phyloP scores from a whole-genome alignment of 495 filamentous ascomycete species.

The Rostrohypoxylon terebratum region DNA sequence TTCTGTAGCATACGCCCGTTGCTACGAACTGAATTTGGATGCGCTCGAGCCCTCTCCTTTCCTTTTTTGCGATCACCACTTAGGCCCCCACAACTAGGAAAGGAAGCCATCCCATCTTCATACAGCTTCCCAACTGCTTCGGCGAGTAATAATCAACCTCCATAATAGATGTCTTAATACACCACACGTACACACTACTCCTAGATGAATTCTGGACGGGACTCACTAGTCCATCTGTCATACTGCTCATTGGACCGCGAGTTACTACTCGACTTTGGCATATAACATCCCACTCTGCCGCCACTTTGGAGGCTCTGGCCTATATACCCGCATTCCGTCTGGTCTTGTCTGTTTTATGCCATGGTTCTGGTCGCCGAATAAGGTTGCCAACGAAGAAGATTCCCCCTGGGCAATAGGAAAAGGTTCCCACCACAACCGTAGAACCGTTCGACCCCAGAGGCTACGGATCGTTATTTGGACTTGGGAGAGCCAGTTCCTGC shows the following conservation, averaged over 20 bases:
- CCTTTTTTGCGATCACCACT: conserved; percentile 40
- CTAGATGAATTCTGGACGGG: conserved; percentile 9
- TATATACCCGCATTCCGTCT: conserved; percentile 10
- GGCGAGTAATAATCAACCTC: conserved; percentile 30
- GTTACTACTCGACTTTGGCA: conserved; percentile 16
- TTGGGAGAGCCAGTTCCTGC: conserved; percentile 12
- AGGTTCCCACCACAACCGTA: conserved; percentile 8
- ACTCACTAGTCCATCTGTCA: conserved; percentile 12
- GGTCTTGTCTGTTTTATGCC: conserved; percentile 2
- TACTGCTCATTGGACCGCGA: conserved; percentile 16
- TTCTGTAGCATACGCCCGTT: conserved; percentile 31
- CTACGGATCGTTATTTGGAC: conserved; percentile 6
- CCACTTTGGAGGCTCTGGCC: conserved; percentile 11
- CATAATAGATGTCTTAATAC: conserved; percentile 37
- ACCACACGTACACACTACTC: conserved; percentile 2
- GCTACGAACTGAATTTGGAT: conserved; percentile 31
- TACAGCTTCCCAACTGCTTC: conserved; percentile 27
- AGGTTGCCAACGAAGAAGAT: not conserved
- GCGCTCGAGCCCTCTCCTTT: conserved; percentile 46
- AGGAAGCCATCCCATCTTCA: conserved; percentile 35
- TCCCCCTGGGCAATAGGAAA: not conserved
- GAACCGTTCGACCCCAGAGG: conserved; percentile 19
- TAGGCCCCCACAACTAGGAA: conserved; percentile 38
- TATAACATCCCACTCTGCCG: conserved; percentile 21
- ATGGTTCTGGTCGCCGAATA: not conserved